A percentile compares a stretch with the other conserved stretches of the same genome.
These are phyloP conservation scores for Leptographium radiaticola DNA, from an alignment of 2,329 filamentous ascomycete genomes.

Conservation along the genomic window DNA sequence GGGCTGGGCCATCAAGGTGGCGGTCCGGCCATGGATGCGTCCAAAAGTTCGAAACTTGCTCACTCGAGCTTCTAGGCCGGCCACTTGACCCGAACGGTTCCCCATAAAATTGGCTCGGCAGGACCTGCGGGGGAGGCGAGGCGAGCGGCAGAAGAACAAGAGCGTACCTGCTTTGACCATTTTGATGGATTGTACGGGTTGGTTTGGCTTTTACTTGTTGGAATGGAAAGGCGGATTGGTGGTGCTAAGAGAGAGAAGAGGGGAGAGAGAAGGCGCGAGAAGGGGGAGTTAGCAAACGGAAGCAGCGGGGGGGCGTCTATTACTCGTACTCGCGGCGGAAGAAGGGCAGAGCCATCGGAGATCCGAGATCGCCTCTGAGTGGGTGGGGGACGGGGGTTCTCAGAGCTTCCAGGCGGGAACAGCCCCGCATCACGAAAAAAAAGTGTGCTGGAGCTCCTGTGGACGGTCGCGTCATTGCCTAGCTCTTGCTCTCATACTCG, in stretches of 20 bases:
- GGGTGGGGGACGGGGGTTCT: neutral
- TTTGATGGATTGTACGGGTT: conserved; percentile 36
- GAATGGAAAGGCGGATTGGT: neutral
- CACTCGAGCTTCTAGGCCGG: conserved; percentile 3
- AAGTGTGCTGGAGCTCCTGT: conserved; percentile 2
- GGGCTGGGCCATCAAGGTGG: conserved; percentile 31
- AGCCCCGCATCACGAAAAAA: conserved; percentile 9
- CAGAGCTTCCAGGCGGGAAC: neutral
- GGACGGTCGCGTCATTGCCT: conserved; percentile 1
- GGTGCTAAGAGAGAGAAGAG: neutral
- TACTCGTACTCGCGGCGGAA: neutral
- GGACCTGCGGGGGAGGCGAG: too few species aligned
- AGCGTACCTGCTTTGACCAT: conserved; percentile 92
- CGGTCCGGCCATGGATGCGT: neutral
- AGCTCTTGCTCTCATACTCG: neutral
- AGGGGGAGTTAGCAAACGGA: neutral
- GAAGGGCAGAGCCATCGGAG: conserved; percentile 8
- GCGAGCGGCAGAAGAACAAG: too few species aligned
- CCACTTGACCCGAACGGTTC: neutral
- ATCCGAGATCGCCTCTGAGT: conserved; percentile 5
- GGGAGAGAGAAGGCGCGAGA: neutral
- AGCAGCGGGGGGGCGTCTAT: conserved; percentile 2
- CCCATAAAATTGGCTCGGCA: neutral
- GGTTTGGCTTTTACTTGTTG: neutral
- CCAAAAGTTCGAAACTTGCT: conserved; percentile 5